These are phyloP conservation scores for Globisporangium barbulae DNA, from an alignment of 352 stramenopile genomes.

Conservation along the genomic window DNA sequence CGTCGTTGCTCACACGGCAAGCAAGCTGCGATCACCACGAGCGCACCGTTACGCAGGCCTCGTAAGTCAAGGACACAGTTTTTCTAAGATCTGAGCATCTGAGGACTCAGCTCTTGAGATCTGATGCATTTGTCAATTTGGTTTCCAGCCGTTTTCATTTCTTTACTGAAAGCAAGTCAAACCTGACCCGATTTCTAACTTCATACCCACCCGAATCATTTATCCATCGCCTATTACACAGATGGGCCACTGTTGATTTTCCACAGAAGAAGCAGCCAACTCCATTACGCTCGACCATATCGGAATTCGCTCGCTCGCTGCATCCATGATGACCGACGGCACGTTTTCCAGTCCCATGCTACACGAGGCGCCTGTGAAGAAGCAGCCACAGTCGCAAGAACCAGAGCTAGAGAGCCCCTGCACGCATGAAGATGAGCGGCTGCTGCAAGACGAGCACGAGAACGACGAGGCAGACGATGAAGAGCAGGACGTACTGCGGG, in stretches of 20 bases:
- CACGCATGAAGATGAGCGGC: background rate
- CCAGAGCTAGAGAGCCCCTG: background rate
- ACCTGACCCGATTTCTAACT: too few relatives aligned
- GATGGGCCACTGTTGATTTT: background rate
- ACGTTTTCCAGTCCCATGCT: background rate
- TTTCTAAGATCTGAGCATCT: too few relatives aligned
- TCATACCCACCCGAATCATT: background rate
- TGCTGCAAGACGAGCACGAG: background rate
- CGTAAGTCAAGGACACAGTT: too few relatives aligned
- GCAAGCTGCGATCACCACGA: too few relatives aligned
- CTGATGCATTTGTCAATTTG: too few relatives aligned
- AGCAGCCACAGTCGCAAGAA: background rate
- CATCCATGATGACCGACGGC: background rate
- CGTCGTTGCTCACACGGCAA: too few relatives aligned
- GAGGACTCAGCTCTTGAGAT: too few relatives aligned
- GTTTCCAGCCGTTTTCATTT: too few relatives aligned
- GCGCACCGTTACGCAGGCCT: too few relatives aligned
- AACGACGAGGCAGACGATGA: background rate
- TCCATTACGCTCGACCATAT: background rate
- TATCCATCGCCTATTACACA: background rate
- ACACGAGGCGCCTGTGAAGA: background rate
- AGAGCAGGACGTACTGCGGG: slow-evolving; percentile 22
- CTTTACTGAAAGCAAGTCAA: background rate
- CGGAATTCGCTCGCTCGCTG: background rate
- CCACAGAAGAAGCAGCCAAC: background rate